Evolutionary conservation across 352 stramenopile species (phyloP).

Genomic region (Phytophthora colocasiae): DNA sequence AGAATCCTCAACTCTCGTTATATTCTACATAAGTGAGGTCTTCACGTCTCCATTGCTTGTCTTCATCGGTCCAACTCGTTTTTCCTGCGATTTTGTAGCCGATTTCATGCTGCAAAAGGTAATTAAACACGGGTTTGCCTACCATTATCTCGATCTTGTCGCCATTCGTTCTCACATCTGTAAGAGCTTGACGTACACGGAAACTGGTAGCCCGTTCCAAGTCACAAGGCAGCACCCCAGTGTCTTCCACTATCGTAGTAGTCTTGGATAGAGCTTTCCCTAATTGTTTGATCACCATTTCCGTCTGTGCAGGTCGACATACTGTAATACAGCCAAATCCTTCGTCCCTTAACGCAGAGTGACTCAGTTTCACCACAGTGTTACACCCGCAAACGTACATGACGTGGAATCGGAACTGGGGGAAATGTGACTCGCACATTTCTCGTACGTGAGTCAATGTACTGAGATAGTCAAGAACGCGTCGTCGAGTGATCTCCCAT

Average conservation of each 20-base stretch:
- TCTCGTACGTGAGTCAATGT: constrained; percentile 76
- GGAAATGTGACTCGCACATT: constrained; percentile 79
- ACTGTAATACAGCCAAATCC: constrained; percentile 76
- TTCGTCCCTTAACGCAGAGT: constrained; percentile 69
- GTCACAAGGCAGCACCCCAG: constrained; percentile 67
- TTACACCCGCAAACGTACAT: constrained; percentile 85
- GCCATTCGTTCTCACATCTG: constrained; percentile 33
- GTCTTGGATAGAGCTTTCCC: constrained; percentile 63
- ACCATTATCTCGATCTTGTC: constrained; percentile 73
- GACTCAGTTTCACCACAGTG: constrained; percentile 81
- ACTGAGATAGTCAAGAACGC: constrained; percentile 81
- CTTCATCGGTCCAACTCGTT: constrained; percentile 67
- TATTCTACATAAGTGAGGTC: constrained; percentile 83
- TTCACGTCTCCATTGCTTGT: constrained; percentile 66
- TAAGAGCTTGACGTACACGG: constrained; percentile 62
- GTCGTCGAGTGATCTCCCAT: constrained; percentile 79
- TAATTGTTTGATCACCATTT: constrained; percentile 79
- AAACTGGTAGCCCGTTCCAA: constrained; percentile 75
- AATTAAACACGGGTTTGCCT: constrained; percentile 67
- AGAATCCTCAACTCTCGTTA: constrained; percentile 49
- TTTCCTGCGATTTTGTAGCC: constrained; percentile 61
- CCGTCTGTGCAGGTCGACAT: constrained; percentile 69
- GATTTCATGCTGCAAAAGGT: constrained; percentile 67
- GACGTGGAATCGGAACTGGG: constrained; percentile 66
- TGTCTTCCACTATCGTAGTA: constrained; percentile 79